Conservation (phyloP, 1,284 basidiomycete genomes). For the Neonothopanus nambi region DNA sequence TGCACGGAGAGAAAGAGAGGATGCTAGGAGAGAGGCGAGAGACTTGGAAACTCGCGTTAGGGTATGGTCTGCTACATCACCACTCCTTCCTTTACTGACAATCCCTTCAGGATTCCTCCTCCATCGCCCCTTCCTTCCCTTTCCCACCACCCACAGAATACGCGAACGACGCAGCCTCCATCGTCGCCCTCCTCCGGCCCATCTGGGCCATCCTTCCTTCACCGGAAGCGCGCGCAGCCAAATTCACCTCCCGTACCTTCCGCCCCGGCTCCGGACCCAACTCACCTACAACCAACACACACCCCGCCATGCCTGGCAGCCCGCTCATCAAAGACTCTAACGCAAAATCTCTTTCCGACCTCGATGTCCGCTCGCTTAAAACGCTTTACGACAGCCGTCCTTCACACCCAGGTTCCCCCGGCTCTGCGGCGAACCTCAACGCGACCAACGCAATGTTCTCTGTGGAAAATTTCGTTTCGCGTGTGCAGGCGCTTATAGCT, state of each 20-base stretch:
- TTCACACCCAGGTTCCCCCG: slow-evolving; percentile 37
- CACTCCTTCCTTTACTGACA: neutral
- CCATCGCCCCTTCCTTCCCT: slow-evolving; percentile 6
- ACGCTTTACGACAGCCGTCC: slow-evolving; percentile 58
- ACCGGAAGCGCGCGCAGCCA: slow-evolving; percentile 70
- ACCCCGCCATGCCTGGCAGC: slow-evolving; percentile 37
- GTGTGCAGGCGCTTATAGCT: slow-evolving; percentile 75
- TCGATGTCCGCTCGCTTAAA: slow-evolving; percentile 79
- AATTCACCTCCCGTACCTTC: slow-evolving; percentile 53
- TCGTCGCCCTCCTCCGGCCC: slow-evolving; percentile 64
- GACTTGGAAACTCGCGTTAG: slow-evolving; percentile 44
- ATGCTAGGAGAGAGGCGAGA: slow-evolving; percentile 46
- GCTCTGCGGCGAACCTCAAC: slow-evolving; percentile 13
- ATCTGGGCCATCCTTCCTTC: slow-evolving; percentile 83
- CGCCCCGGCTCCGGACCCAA: slow-evolving; percentile 35
- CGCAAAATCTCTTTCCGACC: slow-evolving; percentile 66
- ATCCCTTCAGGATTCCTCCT: slow-evolving; percentile 3
- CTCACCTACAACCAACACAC: slow-evolving; percentile 41
- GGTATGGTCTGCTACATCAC: slow-evolving; percentile 32
- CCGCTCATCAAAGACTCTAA: slow-evolving; percentile 24
- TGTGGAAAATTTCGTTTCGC: slow-evolving; percentile 71
- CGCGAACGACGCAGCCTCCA: slow-evolving; percentile 54
- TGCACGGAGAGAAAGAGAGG: slow-evolving; percentile 54
- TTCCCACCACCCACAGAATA: slow-evolving; percentile 38
- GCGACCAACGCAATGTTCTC: slow-evolving; percentile 43